Base-by-base conservation (phyloP, 345 rosid genomes). In the Murraya paniculata region DNA sequence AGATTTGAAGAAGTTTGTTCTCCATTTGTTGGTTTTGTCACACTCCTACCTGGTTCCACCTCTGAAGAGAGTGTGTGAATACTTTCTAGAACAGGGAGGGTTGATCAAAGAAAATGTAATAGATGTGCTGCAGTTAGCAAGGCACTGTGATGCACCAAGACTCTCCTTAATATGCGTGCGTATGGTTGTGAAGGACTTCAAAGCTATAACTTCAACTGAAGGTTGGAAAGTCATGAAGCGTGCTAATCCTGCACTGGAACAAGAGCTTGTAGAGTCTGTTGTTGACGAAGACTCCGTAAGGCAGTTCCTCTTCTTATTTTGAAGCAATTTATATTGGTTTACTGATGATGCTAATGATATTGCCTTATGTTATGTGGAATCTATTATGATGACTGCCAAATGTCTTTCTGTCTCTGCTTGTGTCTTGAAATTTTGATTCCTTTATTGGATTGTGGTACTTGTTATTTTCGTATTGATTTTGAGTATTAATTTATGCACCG, bases 191-290 rank as follows among this genome's bases (percentile, higher is more conserved):
- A 91, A 85, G 82, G 92, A 94, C 86, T 92, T 94, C 82, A 90
- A 89, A 86, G 79, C 92, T 77, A 72, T 94, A 74, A 88, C 94
- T 73, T 78, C 82, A 45, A 90, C 95, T 39, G 97, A 96, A 56
- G 98, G 94, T 68, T 92, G 98, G 99, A 91, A 86, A 78, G 91
- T 89, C 59, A 91, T 96, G 98, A 89, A 60, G 85, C 81, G 73
- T 45, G 81, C 84, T 66, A 83, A 90, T 83, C 95, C 94, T 77
- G 84, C 85, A 8, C 94, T 96, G 21, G 98, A 96, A 69, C 93
- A 88, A 76, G 97, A 92, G 84, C 90, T 96, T 76, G 79, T 92
- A 59, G 97, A 92, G 84, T 80, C 72, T 10, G 82, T 89, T 56
- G 83, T 92, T 27, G 98, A 93, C 87, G 87, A 85, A 57, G 97